Evolutionary conservation across 441 rosid genomes (phyloP).

Genomic region (Gossypium lobatum): DNA sequence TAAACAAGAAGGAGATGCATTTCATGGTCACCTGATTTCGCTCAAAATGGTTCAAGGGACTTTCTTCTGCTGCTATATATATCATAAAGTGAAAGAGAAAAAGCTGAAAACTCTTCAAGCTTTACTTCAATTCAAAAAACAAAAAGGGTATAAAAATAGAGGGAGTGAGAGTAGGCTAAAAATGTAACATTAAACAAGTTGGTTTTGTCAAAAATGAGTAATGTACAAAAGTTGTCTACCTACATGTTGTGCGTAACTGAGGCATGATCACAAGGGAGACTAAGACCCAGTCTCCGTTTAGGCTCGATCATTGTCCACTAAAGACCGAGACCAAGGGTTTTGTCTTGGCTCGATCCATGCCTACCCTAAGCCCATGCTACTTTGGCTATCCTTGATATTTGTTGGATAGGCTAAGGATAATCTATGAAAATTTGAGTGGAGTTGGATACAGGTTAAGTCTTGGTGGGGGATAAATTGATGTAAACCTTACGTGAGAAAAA

Average conservation of each 20-base stretch:
- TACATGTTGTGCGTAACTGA: conserved; percentile 7
- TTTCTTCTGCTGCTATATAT: not conserved
- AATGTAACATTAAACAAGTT: not conserved
- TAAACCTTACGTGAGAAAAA: conserved; percentile 28
- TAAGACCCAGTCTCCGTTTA: conserved; percentile 15
- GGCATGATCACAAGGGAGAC: conserved; percentile 21
- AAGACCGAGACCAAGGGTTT: conserved; percentile 18
- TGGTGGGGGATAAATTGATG: conserved; percentile 30
- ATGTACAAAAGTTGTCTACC: conserved; percentile 3
- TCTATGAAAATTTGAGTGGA: conserved; percentile 12
- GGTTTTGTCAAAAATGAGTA: not conserved
- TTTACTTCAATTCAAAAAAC: not conserved
- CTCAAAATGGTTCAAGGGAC: not conserved
- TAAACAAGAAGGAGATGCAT: not conserved
- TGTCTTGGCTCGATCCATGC: conserved; percentile 27
- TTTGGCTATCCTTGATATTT: conserved; percentile 19
- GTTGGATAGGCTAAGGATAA: conserved; percentile 9
- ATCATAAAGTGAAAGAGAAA: not conserved
- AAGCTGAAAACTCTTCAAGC: not conserved
- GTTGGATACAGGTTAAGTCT: conserved; percentile 11
- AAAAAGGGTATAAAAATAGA: not conserved
- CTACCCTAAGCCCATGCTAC: not conserved
- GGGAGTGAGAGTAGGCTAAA: not conserved
- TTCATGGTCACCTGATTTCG: not conserved
- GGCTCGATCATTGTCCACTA: conserved; percentile 34